A percentile compares a stretch with the other conserved stretches of the same genome.
These are phyloP conservation scores for Davidsoniella eucalypti DNA, from an alignment of 2,329 filamentous ascomycete genomes.

Conservation along the genomic window DNA sequence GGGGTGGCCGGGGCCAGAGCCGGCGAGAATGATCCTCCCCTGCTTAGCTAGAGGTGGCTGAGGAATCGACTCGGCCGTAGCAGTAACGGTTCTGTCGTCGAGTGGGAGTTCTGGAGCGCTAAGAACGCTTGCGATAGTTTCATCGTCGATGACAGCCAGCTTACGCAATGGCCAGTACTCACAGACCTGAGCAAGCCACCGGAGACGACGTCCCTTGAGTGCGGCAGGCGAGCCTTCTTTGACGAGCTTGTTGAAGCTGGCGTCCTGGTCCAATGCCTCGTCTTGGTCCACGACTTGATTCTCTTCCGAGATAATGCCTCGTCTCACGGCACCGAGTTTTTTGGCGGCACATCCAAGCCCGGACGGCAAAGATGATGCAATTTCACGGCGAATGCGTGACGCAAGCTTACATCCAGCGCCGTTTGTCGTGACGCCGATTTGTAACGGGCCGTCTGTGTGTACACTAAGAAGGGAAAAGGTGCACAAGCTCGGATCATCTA, in stretches of 20 bases:
- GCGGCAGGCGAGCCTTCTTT: slow-evolving; percentile 56
- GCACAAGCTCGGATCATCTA: slow-evolving; percentile 72
- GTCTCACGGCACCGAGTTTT: slow-evolving; percentile 56
- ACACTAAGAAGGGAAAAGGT: slow-evolving; percentile 82
- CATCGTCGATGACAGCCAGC: slow-evolving; percentile 62
- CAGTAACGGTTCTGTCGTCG: neutral
- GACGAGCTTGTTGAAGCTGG: slow-evolving; percentile 72
- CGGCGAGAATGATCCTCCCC: slow-evolving; percentile 63
- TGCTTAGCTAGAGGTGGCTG: neutral
- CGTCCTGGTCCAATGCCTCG: slow-evolving; percentile 56
- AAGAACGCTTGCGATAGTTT: slow-evolving; percentile 64
- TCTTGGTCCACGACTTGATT: slow-evolving; percentile 25
- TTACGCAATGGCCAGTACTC: slow-evolving; percentile 92
- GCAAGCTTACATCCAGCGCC: slow-evolving; percentile 89
- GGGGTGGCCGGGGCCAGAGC: slow-evolving; percentile 82
- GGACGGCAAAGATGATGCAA: slow-evolving; percentile 61
- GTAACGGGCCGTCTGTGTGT: slow-evolving; percentile 76
- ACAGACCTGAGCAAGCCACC: slow-evolving; percentile 91
- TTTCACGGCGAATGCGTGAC: slow-evolving; percentile 73
- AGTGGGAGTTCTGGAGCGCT: slow-evolving; percentile 38
- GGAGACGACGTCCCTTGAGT: slow-evolving; percentile 63
- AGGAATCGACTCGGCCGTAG: neutral
- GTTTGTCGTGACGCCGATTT: slow-evolving; percentile 90
- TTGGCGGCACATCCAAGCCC: slow-evolving; percentile 63
- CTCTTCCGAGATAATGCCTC: slow-evolving; percentile 60